Percentiles rank a stretch among this genome's conserved stretches.
Conservation (phyloP, 768 basidiomycete genomes). For the Pilatotrama ljubarskyi region DNA sequence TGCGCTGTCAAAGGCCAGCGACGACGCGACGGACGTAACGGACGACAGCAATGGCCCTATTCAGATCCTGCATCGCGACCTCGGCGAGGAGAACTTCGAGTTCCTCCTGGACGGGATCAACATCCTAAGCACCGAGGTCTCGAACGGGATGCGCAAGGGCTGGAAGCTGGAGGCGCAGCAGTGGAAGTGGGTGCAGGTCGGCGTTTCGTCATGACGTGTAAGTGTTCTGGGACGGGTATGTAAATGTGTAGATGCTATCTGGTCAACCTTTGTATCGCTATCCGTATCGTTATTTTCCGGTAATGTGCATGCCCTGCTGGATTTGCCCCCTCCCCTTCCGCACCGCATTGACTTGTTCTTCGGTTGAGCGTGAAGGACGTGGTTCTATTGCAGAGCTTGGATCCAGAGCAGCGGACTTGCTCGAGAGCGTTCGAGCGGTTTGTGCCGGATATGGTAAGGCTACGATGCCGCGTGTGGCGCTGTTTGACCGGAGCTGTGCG, state of each 20-base stretch:
- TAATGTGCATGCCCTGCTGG: neutral
- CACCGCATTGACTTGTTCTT: neutral
- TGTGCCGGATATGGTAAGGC: no score
- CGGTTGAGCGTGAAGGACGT: no score
- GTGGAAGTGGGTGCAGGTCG: constrained; percentile 32
- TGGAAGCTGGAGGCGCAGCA: constrained; percentile 34
- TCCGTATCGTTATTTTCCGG: constrained; percentile 12
- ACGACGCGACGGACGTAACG: neutral
- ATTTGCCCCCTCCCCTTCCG: neutral
- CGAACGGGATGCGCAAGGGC: constrained; percentile 29
- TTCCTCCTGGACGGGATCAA: constrained; percentile 32
- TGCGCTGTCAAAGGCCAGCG: constrained; percentile 10
- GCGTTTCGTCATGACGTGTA: constrained; percentile 3
- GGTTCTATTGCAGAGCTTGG: no score
- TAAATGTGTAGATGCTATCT: neutral
- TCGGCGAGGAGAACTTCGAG: constrained; percentile 28
- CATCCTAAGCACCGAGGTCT: constrained; percentile 28
- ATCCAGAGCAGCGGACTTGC: no score
- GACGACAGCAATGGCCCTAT: constrained; percentile 15
- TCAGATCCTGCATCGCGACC: constrained; percentile 27
- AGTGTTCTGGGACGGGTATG: neutral
- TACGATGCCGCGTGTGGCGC: neutral
- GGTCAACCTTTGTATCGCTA: constrained; percentile 10
- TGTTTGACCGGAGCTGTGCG: no score
- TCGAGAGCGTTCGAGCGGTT: no score